Base-by-base conservation (phyloP, 345 rosid genomes). In the Sapria himalayana region DNA sequence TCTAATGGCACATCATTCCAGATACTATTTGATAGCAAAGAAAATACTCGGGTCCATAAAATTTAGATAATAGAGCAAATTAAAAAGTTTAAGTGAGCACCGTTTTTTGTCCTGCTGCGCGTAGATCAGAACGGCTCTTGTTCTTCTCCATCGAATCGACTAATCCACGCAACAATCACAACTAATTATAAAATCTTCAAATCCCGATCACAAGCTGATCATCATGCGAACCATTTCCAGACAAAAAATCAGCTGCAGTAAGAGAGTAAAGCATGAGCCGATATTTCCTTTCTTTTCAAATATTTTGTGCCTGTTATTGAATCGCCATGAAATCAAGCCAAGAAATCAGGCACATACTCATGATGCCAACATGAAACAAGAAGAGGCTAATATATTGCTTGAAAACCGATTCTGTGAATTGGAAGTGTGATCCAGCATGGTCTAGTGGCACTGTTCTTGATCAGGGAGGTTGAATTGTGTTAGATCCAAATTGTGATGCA, bases 91-190 rank as follows among this genome's bases (percentile, higher is more conserved):
- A 15, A 29, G 7, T 1, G 15, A 29, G 29, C 56, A 81, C 97
- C 94, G 70, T 81, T 54, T 81, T 76, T 10, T 94, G 92, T 17
- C 97, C 97, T 1, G 97, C 97, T 1, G 85, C 80, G 19, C 81
- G 94, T 52, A 80, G 69, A 64, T 86, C 94, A 19, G 69, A 57
- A 47, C 92, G 82, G 56, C 46, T 76, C 76, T 76, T 86, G 67
- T 76, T 81, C 72, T 78, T 81, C 52, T 86, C 97, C 94, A 81
- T 86, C 65, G 37, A 48, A 55, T 58, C 64, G 58, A 43, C 73
- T 49, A 52, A 24, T 35, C 27, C 20, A 22, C 23, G 19, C 34
- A 15, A 15, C 43, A 41, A 55, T 43, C 63, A 58, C 56, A 47
- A 37, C 43, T 55, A 22, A 14, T 15, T 41, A 27, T n/a, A 66